Conservation (phyloP, 257 asterid genomes). For the Vinca minor region DNA sequence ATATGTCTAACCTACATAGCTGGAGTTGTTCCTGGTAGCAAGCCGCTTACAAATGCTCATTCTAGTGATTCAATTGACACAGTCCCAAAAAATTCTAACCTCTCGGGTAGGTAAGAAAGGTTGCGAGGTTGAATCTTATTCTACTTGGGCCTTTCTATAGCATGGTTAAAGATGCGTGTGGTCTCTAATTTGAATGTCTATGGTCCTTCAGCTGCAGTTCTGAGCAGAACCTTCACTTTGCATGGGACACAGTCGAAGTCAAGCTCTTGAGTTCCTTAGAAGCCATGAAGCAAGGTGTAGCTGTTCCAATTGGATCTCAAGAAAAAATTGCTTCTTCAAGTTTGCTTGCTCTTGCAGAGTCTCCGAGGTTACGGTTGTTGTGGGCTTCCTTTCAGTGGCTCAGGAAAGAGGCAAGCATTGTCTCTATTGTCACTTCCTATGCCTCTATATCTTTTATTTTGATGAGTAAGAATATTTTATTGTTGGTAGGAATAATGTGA, state of each 20-base stretch:
- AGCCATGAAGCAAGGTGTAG: slow-evolving; percentile 32
- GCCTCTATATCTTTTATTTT: not conserved
- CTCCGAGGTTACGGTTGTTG: slow-evolving; percentile 72
- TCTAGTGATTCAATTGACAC: slow-evolving; percentile 25
- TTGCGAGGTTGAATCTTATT: slow-evolving; percentile 30
- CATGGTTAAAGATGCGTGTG: not conserved
- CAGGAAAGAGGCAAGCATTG: slow-evolving; percentile 74
- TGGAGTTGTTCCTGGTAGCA: slow-evolving; percentile 51
- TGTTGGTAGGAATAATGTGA: not conserved
- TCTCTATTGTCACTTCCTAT: slow-evolving; percentile 21
- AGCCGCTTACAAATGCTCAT: slow-evolving; percentile 25
- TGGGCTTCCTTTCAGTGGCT: slow-evolving; percentile 82
- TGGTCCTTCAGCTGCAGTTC: slow-evolving; percentile 36
- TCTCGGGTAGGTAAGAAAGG: slow-evolving; percentile 94
- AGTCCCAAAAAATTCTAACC: slow-evolving; percentile 37
- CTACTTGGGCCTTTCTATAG: slow-evolving; percentile 5
- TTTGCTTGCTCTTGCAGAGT: slow-evolving; percentile 69
- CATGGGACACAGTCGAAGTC: slow-evolving; percentile 68
- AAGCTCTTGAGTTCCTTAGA: slow-evolving; percentile 64
- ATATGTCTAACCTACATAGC: slow-evolving; percentile 62
- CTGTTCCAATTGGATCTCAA: slow-evolving; percentile 30
- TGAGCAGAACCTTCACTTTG: slow-evolving; percentile 38
- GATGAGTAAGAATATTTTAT: not conserved
- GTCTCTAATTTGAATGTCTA: slow-evolving; percentile 8
- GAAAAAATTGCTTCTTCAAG: slow-evolving; percentile 46